Conservation (phyloP, 2,329 filamentous ascomycete species). For the Zelopaecilomyces penicillatus region DNA sequence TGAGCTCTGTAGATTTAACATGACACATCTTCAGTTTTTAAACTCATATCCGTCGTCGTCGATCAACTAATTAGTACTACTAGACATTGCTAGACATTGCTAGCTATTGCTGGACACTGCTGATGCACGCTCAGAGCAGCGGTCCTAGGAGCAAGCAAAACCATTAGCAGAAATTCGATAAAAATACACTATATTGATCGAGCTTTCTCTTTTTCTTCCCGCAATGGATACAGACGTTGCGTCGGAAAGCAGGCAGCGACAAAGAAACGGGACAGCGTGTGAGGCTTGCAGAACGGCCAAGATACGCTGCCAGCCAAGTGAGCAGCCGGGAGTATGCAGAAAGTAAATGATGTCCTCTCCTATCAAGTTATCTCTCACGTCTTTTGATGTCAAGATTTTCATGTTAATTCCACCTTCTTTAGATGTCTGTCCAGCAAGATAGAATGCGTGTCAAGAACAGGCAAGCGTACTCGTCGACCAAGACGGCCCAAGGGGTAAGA, state of each 20-base stretch:
- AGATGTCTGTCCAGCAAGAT: constrained; percentile 45
- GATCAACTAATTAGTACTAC: too few species aligned
- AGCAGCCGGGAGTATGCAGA: constrained; percentile 40
- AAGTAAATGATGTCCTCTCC: constrained; percentile 28
- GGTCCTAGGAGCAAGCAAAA: too few species aligned
- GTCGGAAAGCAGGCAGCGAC: background rate
- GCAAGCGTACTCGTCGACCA: constrained; percentile 40
- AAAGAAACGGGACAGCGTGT: constrained; percentile 35
- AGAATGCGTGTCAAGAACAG: constrained; percentile 44
- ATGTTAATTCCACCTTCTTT: background rate
- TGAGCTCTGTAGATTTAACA: too few species aligned
- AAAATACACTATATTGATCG: too few species aligned
- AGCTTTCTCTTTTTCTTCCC: too few species aligned
- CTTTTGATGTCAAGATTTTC: background rate
- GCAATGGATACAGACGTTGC: too few species aligned
- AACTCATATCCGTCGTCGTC: too few species aligned
- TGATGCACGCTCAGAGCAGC: too few species aligned
- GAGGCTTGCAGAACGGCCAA: constrained; percentile 47
- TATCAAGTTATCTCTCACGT: background rate
- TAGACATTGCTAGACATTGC: too few species aligned
- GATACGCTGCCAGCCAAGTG: constrained; percentile 42
- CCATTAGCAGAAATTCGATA: too few species aligned
- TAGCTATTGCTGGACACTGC: too few species aligned
- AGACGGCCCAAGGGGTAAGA: constrained; percentile 26
- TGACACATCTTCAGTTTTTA: too few species aligned